Conservation (phyloP, 2,329 filamentous ascomycete species). For the Bisporella sp. region DNA sequence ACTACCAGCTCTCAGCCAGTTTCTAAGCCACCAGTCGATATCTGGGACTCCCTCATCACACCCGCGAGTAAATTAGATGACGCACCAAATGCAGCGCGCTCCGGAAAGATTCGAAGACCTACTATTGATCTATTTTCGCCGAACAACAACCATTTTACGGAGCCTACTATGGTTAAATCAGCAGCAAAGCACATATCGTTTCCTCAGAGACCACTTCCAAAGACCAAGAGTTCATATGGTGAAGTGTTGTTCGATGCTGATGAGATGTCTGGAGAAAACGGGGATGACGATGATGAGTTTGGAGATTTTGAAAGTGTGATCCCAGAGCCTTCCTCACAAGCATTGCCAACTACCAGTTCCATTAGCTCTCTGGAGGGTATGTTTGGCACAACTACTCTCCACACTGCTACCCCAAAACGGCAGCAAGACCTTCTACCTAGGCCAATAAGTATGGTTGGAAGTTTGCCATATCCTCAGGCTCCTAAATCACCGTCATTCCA, state of each 20-base stretch:
- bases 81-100: neutral
- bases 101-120: slow-evolving; percentile 15
- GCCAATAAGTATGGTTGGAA: slow-evolving; percentile 20
- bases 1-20: slow-evolving; percentile 2
- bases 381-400: slow-evolving; percentile 22
- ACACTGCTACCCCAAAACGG: slow-evolving; percentile 26
- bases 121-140: slow-evolving; percentile 22
- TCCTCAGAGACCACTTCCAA: slow-evolving; percentile 8
- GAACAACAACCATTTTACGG: slow-evolving; percentile 9
- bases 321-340: slow-evolving; percentile 13
- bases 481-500: slow-evolving; percentile 47
- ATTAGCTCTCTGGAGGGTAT: slow-evolving; percentile 25
- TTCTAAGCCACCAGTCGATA: slow-evolving; percentile 14
- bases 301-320: slow-evolving; percentile 59
- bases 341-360: slow-evolving; percentile 3
- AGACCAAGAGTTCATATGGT: slow-evolving; percentile 10
- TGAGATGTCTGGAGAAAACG: slow-evolving; percentile 22
- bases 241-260: slow-evolving; percentile 31
- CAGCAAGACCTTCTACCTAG: slow-evolving; percentile 27
- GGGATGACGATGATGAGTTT: slow-evolving; percentile 54
- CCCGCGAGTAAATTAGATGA: too few species aligned
- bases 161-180: slow-evolving; percentile 4
- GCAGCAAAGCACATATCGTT: slow-evolving; percentile 1
- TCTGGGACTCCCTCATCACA: slow-evolving; percentile 21
- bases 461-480: slow-evolving; percentile 37